Conservation (phyloP, 345 rosid genomes). For the Sisymbrium irio region DNA sequence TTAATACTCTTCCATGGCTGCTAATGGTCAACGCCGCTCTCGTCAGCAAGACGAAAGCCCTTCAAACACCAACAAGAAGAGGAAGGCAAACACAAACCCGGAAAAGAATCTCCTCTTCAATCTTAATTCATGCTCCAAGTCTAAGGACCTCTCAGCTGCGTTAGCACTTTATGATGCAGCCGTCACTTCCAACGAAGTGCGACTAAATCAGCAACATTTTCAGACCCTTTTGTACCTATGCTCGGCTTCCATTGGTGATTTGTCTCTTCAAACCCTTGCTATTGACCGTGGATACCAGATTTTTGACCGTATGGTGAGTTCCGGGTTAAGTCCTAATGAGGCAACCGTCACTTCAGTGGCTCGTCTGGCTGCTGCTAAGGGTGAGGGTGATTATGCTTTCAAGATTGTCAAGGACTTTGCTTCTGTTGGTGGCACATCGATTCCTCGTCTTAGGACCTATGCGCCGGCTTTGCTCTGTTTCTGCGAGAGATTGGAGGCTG, state of each 20-base stretch:
- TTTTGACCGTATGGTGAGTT: conserved; percentile 55
- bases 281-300: conserved; percentile 52
- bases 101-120: conserved; percentile 54
- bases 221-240: conserved; percentile 77
- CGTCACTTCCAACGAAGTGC: conserved; percentile 34
- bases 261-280: conserved; percentile 32
- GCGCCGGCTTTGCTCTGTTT: conserved; percentile 72
- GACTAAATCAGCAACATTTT: conserved; percentile 57
- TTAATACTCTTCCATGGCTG: conserved; percentile 35
- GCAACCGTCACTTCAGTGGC: conserved; percentile 68
- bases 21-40: conserved; percentile 18
- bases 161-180: conserved; percentile 61
- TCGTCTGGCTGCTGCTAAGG: conserved; percentile 66
- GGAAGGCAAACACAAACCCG: conserved; percentile 41
- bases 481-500: conserved; percentile 63
- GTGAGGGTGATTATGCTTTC: conserved; percentile 78
- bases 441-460: conserved; percentile 72
- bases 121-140: conserved; percentile 63
- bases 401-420: conserved; percentile 53
- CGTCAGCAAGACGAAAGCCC: conserved; percentile 22
- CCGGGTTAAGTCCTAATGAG: conserved; percentile 56
- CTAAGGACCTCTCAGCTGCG: conserved; percentile 62
- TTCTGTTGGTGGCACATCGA: conserved; percentile 31
- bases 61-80: conserved; percentile 40
- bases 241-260: conserved; percentile 34